phyloP scores from a whole-genome alignment of 2,329 filamentous ascomycete species.

The Fusarium marasasianum region DNA sequence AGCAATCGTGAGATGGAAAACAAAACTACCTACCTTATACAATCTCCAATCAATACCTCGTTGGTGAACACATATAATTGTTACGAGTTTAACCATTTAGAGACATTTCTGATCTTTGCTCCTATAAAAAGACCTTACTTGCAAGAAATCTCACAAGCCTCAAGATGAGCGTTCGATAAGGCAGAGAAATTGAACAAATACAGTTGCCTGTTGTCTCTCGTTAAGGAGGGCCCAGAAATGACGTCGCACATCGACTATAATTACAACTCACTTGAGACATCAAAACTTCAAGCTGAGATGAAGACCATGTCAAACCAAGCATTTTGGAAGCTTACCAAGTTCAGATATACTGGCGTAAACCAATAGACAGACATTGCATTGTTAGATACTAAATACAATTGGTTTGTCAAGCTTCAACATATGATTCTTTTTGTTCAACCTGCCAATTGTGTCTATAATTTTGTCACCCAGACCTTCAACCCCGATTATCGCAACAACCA shows the following conservation, averaged over 20 bases:
- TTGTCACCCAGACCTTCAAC: background rate
- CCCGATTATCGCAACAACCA: conserved; percentile 19
- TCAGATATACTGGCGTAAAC: background rate
- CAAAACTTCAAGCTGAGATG: background rate
- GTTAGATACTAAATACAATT: background rate
- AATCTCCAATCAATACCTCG: background rate
- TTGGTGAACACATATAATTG: background rate
- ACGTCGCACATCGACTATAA: background rate
- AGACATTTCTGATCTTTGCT: background rate
- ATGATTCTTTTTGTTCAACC: background rate
- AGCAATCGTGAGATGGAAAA: background rate
- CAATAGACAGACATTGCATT: background rate
- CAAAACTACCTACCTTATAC: background rate
- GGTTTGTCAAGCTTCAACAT: background rate
- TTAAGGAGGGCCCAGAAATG: background rate
- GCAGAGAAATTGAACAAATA: background rate
- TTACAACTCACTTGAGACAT: background rate
- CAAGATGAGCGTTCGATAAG: background rate
- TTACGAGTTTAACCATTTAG: background rate
- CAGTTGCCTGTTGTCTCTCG: background rate
- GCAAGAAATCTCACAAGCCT: background rate
- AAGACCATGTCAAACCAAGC: background rate
- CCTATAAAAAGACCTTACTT: background rate
- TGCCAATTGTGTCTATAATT: background rate
- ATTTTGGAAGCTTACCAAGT: background rate